These are phyloP conservation scores for Trametes meyenii DNA, from an alignment of 768 basidiomycete species.

Conservation along the genomic window DNA sequence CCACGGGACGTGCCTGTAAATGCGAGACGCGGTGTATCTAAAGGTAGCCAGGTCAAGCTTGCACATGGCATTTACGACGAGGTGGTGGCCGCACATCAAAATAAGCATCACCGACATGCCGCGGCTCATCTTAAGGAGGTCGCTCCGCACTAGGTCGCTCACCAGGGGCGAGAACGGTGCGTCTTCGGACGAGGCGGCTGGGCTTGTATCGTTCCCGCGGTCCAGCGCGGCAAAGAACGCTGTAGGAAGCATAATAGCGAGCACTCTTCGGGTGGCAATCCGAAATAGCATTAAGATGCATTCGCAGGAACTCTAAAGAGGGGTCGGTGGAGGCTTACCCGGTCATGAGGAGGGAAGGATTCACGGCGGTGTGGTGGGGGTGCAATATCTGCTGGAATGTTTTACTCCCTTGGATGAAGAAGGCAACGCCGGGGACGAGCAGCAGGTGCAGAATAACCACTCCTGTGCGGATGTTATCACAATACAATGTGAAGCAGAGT, in stretches of 20 bases:
- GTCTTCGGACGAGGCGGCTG: constrained; percentile 15
- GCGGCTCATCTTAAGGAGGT: constrained; percentile 65
- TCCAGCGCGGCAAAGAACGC: constrained; percentile 67
- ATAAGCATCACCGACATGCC: constrained; percentile 67
- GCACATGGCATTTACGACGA: neutral
- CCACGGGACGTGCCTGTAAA: constrained; percentile 72
- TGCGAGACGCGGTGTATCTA: constrained; percentile 66
- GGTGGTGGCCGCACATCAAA: constrained; percentile 46
- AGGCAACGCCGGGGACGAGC: constrained; percentile 68
- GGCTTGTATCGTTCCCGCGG: constrained; percentile 28
- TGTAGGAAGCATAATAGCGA: constrained; percentile 64
- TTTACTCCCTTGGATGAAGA: constrained; percentile 67
- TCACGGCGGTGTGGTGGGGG: constrained; percentile 62
- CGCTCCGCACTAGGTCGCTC: constrained; percentile 45
- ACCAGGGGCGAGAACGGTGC: constrained; percentile 33
- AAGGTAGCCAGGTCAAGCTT: no score
- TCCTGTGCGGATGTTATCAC: constrained; percentile 38
- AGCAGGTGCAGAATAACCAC: constrained; percentile 75
- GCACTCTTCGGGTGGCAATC: constrained; percentile 44
- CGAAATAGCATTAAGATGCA: no score
- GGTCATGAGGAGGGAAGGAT: constrained; percentile 67
- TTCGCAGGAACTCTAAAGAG: no score
- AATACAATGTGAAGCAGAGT: neutral
- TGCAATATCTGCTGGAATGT: constrained; percentile 67
- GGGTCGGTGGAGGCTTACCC: constrained; percentile 46